Evolutionary conservation across 805 yeast genomes (phyloP).

Genomic region (Teunomyces gatunensis): DNA sequence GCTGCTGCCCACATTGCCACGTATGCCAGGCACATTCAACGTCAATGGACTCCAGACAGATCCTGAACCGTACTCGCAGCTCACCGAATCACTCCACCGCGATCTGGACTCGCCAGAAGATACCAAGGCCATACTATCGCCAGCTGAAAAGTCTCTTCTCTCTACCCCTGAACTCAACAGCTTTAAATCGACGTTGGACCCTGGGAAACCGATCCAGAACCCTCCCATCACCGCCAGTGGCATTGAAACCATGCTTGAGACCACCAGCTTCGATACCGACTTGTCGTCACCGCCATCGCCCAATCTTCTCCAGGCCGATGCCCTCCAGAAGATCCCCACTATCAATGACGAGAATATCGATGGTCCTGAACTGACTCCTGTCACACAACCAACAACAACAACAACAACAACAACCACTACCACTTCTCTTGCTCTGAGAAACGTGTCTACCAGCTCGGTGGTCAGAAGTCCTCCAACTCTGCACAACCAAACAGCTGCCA

Average conservation of each 20-base stretch:
- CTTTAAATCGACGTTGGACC: conserved; percentile 43
- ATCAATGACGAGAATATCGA: conserved; percentile 34
- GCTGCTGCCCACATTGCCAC: conserved; percentile 27
- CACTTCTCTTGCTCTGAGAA: conserved; percentile 1
- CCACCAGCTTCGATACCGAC: conserved; percentile 10
- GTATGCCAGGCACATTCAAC: conserved; percentile 45
- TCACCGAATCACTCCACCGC: conserved; percentile 7
- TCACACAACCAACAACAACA: neutral
- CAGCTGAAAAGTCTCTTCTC: neutral
- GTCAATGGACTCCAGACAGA: conserved; percentile 43
- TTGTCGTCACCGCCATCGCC: conserved; percentile 7
- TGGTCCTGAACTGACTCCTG: conserved; percentile 10
- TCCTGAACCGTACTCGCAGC: conserved; percentile 9
- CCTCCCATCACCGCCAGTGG: conserved; percentile 8
- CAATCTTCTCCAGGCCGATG: conserved; percentile 17
- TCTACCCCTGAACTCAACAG: conserved; percentile 11
- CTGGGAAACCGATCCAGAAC: conserved; percentile 33
- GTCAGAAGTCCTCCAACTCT: conserved; percentile 20
- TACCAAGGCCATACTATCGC: neutral
- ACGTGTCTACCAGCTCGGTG: conserved; percentile 22
- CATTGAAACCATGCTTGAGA: conserved; percentile 17
- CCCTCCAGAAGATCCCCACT: conserved; percentile 29
- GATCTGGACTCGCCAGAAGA: neutral
- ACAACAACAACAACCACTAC: neutral
- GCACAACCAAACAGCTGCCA: conserved; percentile 26